Evolutionary conservation across 2,329 filamentous ascomycete species (phyloP), one percentile per base, ranked within the genome.

Genomic region (Aureobasidium sp.): DNA sequence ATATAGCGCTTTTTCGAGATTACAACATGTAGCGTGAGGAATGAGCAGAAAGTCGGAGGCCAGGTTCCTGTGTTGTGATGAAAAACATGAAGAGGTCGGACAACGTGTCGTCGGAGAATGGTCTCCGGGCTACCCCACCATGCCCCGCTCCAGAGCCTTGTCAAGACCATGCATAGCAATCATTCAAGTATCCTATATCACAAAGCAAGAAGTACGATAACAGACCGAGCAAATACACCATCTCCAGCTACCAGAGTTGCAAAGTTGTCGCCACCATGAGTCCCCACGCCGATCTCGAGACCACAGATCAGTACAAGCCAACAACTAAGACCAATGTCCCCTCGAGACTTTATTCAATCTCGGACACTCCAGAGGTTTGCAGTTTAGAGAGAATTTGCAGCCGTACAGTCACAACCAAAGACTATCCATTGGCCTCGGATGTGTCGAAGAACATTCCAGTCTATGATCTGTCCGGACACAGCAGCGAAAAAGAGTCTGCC

Each of bases 371-470:
- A 11, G 16, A 30, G 17, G 34, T 50, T 2, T 30, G 34, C 1
- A 35, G 32, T 5, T 16, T 39, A 4, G 34, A 22, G 29, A 12
- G 30, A 5, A 40, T 54, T 39, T 37, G 39, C 39, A 8, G 21
- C 8, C 6, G 25, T 25, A 27, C 37, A 39, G 12, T 66, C 70
- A 55, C 59, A 61, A 2, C 64, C 78, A 24, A 78, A 10, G 60
- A 67, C 3, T 83, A 81, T 54, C 77, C 78, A 0, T 69, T 79
- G 1, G 72, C 77, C 1, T 61, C 61, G 6, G 56, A 64, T 3
- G 66, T 80, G 21, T 51, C 71, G 19, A 65, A 71, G 34, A 80
- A 81, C 57, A 69, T 83, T 3, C 79, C 80, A 0, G 72, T 82
- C 56, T 83, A 83, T 65, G 64, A 77, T 29, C 67, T 79, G 5